These are phyloP conservation scores for Magnolia changhungtana DNA, from an alignment of 164 flowering plant genomes.

Conservation along the genomic window DNA sequence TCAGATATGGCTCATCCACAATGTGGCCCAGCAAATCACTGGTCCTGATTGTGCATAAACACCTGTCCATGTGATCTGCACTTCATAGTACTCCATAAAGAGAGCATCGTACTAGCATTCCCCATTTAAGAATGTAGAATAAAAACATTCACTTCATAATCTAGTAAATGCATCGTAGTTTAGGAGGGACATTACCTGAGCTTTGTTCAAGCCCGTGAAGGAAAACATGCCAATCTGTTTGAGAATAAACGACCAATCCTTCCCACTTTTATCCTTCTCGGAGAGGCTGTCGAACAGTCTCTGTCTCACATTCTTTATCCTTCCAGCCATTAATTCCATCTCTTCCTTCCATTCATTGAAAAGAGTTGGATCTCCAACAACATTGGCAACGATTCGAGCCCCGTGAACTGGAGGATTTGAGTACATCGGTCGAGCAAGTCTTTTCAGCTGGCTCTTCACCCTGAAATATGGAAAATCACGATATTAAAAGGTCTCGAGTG, in stretches of 20 bases:
- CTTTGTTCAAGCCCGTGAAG: constrained; percentile 89
- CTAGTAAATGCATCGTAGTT: neutral
- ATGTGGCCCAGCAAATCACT: neutral
- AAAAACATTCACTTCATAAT: neutral
- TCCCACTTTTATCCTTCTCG: constrained; percentile 79
- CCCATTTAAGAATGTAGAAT: neutral
- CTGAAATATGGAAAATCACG: constrained; percentile 30
- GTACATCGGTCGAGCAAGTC: constrained; percentile 96
- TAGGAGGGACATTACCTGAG: constrained; percentile 56
- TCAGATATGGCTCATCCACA: neutral
- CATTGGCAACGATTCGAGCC: constrained; percentile 87
- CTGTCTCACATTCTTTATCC: constrained; percentile 89
- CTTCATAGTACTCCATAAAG: neutral
- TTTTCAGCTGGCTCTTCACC: constrained; percentile 96
- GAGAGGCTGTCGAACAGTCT: constrained; percentile 65
- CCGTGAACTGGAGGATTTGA: constrained; percentile 97
- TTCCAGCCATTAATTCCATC: constrained; percentile 98
- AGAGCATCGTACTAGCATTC: neutral
- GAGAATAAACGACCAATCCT: constrained; percentile 94
- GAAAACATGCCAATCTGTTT: constrained; percentile 99
- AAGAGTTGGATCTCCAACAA: constrained; percentile 77
- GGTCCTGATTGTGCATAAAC: neutral
- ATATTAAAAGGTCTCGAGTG: neutral
- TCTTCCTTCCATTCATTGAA: constrained; percentile 91
- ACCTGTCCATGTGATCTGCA: too few relatives aligned